Conservation (phyloP, 345 rosid genomes). For the Hibiscus syriacus region DNA sequence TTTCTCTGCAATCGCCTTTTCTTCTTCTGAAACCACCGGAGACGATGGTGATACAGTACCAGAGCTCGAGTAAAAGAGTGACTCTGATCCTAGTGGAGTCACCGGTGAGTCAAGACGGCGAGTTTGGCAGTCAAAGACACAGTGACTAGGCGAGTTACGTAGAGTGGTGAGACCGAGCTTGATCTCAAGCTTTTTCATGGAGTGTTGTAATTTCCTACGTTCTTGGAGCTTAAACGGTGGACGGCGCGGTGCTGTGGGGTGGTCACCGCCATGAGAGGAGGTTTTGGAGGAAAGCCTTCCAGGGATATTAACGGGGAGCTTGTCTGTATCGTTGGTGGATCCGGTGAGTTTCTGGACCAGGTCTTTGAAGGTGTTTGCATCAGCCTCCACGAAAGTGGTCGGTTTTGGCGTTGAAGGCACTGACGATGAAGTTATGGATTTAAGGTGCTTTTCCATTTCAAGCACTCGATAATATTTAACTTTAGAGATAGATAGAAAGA, state of each 20-base stretch:
- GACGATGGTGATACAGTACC: not conserved
- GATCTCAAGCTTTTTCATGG: not conserved
- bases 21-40: not conserved
- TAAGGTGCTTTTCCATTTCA: conserved; percentile 17
- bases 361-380: conserved; percentile 33
- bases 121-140: not conserved
- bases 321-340: conserved; percentile 15
- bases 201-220: not conserved
- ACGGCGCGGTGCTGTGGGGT: not conserved
- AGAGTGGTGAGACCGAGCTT: not conserved
- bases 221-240: not conserved
- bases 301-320: conserved; percentile 17
- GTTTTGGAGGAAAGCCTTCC: conserved; percentile 13
- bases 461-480: not conserved
- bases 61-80: not conserved
- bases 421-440: conserved; percentile 2
- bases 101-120: not conserved
- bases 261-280: not conserved
- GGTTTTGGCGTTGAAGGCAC: conserved; percentile 18
- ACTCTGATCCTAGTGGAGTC: not conserved
- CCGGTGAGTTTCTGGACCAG: conserved; percentile 47
- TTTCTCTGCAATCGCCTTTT: not conserved
- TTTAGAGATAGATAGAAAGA: not conserved
- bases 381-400: conserved; percentile 45
- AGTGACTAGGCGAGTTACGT: not conserved